Percentiles rank a stretch among this genome's conserved stretches.
Conservation (phyloP, 2,329 filamentous ascomycete genomes). For the Trichoderma citrinoviride region DNA sequence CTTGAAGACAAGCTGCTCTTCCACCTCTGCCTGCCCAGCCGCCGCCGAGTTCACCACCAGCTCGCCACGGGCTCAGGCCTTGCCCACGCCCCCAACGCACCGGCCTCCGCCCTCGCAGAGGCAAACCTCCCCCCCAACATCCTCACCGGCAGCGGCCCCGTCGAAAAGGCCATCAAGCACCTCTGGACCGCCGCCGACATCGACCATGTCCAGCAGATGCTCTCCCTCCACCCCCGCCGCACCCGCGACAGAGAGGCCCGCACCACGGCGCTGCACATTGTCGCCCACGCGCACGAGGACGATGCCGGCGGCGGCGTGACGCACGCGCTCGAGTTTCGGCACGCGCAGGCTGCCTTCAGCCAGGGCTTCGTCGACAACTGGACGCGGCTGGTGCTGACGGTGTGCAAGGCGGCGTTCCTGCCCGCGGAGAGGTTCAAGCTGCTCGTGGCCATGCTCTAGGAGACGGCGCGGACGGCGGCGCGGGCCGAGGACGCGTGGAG, state of each 20-base stretch:
- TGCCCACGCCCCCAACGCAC: background rate
- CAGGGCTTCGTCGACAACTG: constrained; percentile 21
- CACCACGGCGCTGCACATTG: constrained; percentile 3
- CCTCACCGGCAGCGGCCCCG: background rate
- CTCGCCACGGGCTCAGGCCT: background rate
- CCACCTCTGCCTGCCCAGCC: constrained; percentile 11
- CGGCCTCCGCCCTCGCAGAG: background rate
- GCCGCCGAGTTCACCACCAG: background rate
- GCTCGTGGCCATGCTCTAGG: constrained; percentile 15
- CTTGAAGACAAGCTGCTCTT: constrained; percentile 24
- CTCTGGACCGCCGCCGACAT: background rate
- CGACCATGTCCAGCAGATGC: background rate
- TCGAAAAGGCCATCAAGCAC: background rate
- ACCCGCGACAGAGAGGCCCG: background rate
- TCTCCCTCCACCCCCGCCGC: background rate
- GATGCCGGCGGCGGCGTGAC: background rate
- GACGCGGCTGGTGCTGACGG: constrained; percentile 21
- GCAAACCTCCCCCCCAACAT: constrained; percentile 11
- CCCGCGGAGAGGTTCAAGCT: constrained; percentile 11
- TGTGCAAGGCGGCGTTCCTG: constrained; percentile 23
- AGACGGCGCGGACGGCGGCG: background rate
- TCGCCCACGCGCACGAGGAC: constrained; percentile 3
- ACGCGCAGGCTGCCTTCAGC: constrained; percentile 24
- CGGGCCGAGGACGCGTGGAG: constrained; percentile 7
- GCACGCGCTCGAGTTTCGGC: constrained; percentile 25